A percentile compares a stretch with the other conserved stretches of the same genome.
These are phyloP conservation scores for Rhodotorula paludigena DNA, from an alignment of 768 basidiomycete species.

Conservation along the genomic window DNA sequence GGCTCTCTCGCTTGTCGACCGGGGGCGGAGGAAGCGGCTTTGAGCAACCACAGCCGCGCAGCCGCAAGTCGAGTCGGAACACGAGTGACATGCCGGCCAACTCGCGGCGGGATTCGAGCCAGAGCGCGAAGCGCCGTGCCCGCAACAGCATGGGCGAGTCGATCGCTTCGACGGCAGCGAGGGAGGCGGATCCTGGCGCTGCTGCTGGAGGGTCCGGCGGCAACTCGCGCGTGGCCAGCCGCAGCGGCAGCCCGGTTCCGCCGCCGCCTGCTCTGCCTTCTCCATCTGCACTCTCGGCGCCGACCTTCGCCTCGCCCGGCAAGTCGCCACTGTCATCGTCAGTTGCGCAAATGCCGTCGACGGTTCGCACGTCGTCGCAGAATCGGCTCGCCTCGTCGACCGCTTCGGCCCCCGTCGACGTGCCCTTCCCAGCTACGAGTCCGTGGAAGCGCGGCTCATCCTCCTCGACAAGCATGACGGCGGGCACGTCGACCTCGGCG, in stretches of 20 bases:
- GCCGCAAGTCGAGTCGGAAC: constrained; percentile 21
- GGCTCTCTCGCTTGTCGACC: constrained; percentile 28
- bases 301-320: neutral
- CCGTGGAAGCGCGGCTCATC: constrained; percentile 73
- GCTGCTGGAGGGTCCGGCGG: neutral
- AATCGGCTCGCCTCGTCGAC: constrained; percentile 10
- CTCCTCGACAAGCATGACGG: constrained; percentile 75
- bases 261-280: neutral
- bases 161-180: neutral
- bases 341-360: neutral
- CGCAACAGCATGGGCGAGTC: constrained; percentile 26
- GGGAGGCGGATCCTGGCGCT: neutral
- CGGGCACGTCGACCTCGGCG: constrained; percentile 58
- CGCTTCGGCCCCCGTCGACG: constrained; percentile 4
- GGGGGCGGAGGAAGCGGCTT: neutral
- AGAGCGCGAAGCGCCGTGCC: constrained; percentile 15
- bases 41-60: neutral
- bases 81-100: constrained; percentile 5
- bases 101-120: constrained; percentile 9
- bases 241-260: neutral
- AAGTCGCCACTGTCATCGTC: constrained; percentile 18
- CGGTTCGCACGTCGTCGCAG: neutral
- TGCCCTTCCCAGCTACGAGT: constrained; percentile 21
- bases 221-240: neutral
- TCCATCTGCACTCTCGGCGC: neutral